Evolutionary conservation across 1,284 basidiomycete genomes (phyloP).

Genomic region (Trichosporon coremiiforme): DNA sequence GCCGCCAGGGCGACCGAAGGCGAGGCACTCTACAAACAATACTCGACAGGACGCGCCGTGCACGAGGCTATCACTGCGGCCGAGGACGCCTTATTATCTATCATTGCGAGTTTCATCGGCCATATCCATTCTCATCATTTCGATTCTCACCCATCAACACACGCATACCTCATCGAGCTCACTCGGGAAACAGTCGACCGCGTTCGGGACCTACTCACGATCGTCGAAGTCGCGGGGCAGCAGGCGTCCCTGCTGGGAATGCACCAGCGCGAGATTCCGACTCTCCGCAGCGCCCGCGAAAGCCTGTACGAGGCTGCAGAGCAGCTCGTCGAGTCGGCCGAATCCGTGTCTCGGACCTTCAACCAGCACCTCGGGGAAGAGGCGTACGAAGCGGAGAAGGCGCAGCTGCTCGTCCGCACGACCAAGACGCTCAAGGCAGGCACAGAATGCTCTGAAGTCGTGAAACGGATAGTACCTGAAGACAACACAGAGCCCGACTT

Average conservation of each 20-base stretch:
- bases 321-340: constrained; percentile 83
- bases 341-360: constrained; percentile 57
- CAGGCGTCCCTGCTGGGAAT: constrained; percentile 62
- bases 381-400: constrained; percentile 78
- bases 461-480: constrained; percentile 68
- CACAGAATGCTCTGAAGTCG: constrained; percentile 81
- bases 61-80: constrained; percentile 62
- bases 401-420: constrained; percentile 73
- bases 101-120: constrained; percentile 94
- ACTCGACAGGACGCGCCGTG: constrained; percentile 41
- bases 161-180: constrained; percentile 89
- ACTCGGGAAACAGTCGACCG: constrained; percentile 90
- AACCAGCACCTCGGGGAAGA: constrained; percentile 61
- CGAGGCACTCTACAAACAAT: constrained; percentile 24
- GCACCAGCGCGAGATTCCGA: constrained; percentile 61
- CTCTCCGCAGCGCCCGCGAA: constrained; percentile 72
- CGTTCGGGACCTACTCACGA: constrained; percentile 85
- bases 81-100: constrained; percentile 86
- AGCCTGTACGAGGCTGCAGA: constrained; percentile 82
- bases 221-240: constrained; percentile 83
- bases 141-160: constrained; percentile 83
- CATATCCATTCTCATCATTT: constrained; percentile 92
- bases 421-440: constrained; percentile 83
- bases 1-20: constrained; percentile 4
- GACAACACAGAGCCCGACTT: constrained; percentile 37